These are phyloP conservation scores for Botrytis fabae DNA, from an alignment of 2,329 filamentous ascomycete genomes.

Conservation along the genomic window DNA sequence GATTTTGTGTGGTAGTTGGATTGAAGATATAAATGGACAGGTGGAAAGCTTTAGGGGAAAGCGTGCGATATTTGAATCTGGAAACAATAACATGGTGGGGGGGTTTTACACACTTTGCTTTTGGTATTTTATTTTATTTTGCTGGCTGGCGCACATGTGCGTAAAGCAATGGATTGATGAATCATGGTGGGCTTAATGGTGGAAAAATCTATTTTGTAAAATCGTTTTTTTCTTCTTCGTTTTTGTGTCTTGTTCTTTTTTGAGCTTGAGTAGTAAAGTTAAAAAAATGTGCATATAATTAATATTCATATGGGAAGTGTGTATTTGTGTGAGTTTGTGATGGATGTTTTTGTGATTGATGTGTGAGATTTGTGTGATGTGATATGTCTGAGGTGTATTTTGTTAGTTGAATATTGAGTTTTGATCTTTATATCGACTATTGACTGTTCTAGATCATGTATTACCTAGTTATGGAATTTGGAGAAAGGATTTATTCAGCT, in stretches of 20 bases:
- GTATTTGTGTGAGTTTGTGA: background rate
- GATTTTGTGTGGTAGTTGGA: slow-evolving; percentile 25
- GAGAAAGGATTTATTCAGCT: background rate
- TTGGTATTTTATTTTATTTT: slow-evolving; percentile 31
- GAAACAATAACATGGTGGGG: slow-evolving; percentile 26
- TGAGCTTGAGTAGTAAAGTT: slow-evolving; percentile 4
- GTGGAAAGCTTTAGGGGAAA: slow-evolving; percentile 19
- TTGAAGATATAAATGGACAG: slow-evolving; percentile 32
- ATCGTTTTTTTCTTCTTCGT: background rate
- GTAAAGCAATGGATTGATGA: slow-evolving; percentile 30
- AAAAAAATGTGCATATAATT: slow-evolving; percentile 17
- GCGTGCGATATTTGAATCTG: slow-evolving; percentile 22
- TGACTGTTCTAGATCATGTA: background rate
- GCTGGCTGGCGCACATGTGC: slow-evolving; percentile 29
- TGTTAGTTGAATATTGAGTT: background rate
- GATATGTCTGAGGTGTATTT: background rate
- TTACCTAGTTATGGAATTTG: background rate
- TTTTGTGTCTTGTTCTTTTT: background rate
- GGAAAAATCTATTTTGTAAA: slow-evolving; percentile 36
- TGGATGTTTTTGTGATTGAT: background rate
- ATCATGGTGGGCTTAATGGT: slow-evolving; percentile 39
- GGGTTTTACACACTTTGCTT: slow-evolving; percentile 27
- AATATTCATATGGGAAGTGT: slow-evolving; percentile 11
- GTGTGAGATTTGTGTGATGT: slow-evolving; percentile 1
- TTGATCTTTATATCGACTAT: background rate